phyloP scores from a whole-genome alignment of 2,329 filamentous ascomycete genomes.

The Diaporthe australafricana region DNA sequence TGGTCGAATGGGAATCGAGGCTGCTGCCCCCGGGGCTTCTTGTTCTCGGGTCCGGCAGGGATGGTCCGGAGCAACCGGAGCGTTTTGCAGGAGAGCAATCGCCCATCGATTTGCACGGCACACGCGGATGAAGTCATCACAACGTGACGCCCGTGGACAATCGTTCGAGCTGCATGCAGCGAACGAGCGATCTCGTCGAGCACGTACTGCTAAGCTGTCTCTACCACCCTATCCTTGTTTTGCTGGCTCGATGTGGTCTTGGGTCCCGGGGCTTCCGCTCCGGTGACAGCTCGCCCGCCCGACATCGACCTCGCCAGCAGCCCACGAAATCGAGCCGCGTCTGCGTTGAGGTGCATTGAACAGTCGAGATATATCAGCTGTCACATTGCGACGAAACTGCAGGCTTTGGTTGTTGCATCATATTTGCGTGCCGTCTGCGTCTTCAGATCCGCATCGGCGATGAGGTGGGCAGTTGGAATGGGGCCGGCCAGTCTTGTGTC shows the following conservation, averaged over 20 bases:
- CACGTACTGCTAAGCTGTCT: background rate
- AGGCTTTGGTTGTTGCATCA: background rate
- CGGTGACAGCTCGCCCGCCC: conserved; percentile 2
- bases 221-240: background rate
- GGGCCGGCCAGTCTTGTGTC: background rate
- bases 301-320: conserved; percentile 5
- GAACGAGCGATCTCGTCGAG: background rate
- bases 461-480: conserved; percentile 3
- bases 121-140: conserved; percentile 30
- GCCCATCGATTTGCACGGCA: background rate
- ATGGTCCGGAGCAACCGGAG: conserved; percentile 21
- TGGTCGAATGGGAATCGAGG: conserved; percentile 2
- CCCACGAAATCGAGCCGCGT: background rate
- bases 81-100: background rate
- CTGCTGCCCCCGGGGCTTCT: background rate
- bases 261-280: conserved; percentile 20
- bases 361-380: background rate
- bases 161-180: conserved; percentile 2
- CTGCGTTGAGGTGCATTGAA: background rate
- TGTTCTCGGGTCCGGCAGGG: background rate
- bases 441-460: conserved; percentile 7
- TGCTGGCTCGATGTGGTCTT: background rate
- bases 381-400: no score
- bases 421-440: conserved; percentile 14
- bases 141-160: conserved; percentile 27